Conservation (phyloP, 345 rosid genomes). For the Erucastrum elatum region DNA sequence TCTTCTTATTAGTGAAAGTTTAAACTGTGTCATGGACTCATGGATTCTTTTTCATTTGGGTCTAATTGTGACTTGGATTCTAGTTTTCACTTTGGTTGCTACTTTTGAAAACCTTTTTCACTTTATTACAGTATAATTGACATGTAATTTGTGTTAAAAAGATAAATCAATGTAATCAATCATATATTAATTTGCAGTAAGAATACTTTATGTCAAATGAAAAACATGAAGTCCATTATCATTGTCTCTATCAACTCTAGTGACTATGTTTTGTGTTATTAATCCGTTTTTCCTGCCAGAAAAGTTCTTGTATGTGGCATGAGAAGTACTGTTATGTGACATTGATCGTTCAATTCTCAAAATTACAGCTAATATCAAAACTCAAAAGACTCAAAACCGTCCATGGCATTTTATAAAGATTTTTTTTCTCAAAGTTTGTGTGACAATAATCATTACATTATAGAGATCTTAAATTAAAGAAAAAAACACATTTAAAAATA, state of each 20-base stretch:
- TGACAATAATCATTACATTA: not conserved
- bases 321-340: not conserved
- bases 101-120: not conserved
- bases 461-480: not conserved
- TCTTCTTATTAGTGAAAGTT: not conserved
- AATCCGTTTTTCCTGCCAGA: not conserved
- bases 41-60: not conserved
- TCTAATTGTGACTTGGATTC: constrained; percentile 1
- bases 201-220: not conserved
- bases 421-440: not conserved
- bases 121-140: not conserved
- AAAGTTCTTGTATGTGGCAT: not conserved
- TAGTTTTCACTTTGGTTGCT: not conserved
- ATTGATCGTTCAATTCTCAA: not conserved
- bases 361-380: not conserved
- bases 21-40: not conserved
- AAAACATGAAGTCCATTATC: not conserved
- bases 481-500: not conserved
- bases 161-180: not conserved
- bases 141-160: not conserved
- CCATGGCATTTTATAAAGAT: too few species aligned
- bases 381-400: not conserved
- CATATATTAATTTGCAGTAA: not conserved
- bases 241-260: not conserved
- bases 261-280: not conserved